These are phyloP conservation scores for Bipolaris victoriae DNA, from an alignment of 2,329 filamentous ascomycete species.

Conservation along the genomic window DNA sequence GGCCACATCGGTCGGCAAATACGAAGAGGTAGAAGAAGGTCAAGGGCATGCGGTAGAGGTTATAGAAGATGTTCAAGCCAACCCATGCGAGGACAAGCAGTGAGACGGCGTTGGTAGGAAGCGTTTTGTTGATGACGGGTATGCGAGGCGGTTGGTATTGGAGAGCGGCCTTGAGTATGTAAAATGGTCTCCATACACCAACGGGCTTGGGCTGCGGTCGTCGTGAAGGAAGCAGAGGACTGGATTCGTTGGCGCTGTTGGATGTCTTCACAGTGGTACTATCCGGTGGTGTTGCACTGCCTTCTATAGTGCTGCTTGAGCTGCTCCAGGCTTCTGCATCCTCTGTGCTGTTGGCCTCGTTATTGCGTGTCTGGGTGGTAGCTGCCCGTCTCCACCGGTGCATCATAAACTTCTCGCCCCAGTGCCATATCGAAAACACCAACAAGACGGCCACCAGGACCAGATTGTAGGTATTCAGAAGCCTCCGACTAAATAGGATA, in stretches of 20 bases:
- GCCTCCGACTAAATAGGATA: conserved; percentile 47
- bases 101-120: conserved; percentile 64
- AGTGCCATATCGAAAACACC: conserved; percentile 48
- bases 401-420: conserved; percentile 38
- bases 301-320: conserved; percentile 50
- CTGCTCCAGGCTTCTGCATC: conserved; percentile 41
- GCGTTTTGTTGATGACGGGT: conserved; percentile 61
- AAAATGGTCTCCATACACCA: conserved; percentile 28
- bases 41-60: conserved; percentile 60
- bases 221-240: conserved; percentile 38
- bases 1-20: conserved; percentile 64
- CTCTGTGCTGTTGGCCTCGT: conserved; percentile 6
- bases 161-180: conserved; percentile 44
- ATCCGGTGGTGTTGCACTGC: conserved; percentile 44
- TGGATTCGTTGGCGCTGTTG: conserved; percentile 36
- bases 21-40: conserved; percentile 60
- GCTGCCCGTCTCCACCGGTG: conserved; percentile 15
- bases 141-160: conserved; percentile 65
- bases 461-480: conserved; percentile 51
- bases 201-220: conserved; percentile 4
- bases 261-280: conserved; percentile 20
- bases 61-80: conserved; percentile 64
- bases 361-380: background rate
- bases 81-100: conserved; percentile 60
- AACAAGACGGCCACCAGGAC: conserved; percentile 48